Percentiles rank a stretch among this genome's conserved stretches.
phyloP scores from a whole-genome alignment of 169 alveolate species.

The Plasmodium berghei region DNA sequence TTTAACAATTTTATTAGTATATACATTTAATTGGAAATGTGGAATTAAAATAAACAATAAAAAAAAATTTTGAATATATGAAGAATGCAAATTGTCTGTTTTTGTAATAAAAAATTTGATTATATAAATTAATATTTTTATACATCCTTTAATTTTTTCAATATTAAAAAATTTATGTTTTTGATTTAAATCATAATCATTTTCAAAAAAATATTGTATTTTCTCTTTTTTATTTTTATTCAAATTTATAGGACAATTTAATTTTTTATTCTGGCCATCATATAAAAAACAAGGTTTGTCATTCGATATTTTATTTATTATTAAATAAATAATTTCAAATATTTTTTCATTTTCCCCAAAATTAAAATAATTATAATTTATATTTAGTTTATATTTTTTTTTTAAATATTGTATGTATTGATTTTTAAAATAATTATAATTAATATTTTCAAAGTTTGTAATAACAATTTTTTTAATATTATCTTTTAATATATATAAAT shows the following conservation, averaged over 20 bases:
- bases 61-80: constrained; percentile 14
- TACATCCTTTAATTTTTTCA: constrained; percentile 40
- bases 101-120: constrained; percentile 17
- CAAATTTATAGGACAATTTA: background rate
- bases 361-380: constrained; percentile 35
- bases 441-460: background rate
- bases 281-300: constrained; percentile 7
- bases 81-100: background rate
- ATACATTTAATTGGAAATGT: constrained; percentile 44
- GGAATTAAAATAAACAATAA: constrained; percentile 42
- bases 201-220: constrained; percentile 23
- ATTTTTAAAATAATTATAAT: constrained; percentile 13
- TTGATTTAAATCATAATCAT: constrained; percentile 11
- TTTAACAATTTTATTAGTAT: constrained; percentile 9
- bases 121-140: constrained; percentile 16
- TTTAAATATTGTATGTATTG: background rate
- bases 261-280: constrained; percentile 9
- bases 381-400: background rate
- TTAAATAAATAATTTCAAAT: constrained; percentile 34
- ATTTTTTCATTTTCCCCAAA: constrained; percentile 30
- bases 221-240: constrained; percentile 41
- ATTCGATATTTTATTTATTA: constrained; percentile 48
- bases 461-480: constrained; percentile 13
- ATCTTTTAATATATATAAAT: constrained; percentile 11
- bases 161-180: constrained; percentile 28